Percentiles rank a stretch among this genome's conserved stretches.
These are phyloP conservation scores for Herpetospermum pedunculosum DNA, from an alignment of 306 rosid species.

Conservation along the genomic window DNA sequence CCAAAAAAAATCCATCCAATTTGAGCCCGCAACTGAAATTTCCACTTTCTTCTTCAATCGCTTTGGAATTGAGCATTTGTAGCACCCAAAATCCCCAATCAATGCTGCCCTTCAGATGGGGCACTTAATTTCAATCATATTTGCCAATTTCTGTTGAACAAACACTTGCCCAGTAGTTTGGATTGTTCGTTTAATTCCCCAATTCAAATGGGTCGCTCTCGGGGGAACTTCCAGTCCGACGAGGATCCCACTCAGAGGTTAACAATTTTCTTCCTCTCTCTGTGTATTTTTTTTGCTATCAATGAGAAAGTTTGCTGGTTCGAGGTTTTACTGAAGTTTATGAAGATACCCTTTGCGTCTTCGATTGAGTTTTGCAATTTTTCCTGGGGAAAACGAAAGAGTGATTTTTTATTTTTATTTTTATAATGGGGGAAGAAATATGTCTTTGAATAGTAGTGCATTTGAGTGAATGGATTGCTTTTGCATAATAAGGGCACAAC, in stretches of 20 bases:
- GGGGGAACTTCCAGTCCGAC: slow-evolving; percentile 72
- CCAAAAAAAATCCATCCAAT: not conserved
- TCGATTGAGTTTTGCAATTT: not conserved
- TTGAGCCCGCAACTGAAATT: not conserved
- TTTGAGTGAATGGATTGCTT: not conserved
- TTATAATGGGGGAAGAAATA: not conserved
- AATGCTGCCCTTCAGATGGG: not conserved
- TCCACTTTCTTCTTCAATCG: not conserved
- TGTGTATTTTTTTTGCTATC: not conserved
- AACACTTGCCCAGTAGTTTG: not conserved
- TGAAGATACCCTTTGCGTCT: not conserved
- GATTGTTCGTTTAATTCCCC: slow-evolving; percentile 4
- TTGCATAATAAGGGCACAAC: not conserved
- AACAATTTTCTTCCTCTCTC: not conserved
- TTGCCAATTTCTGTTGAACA: not conserved
- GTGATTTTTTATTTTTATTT: not conserved
- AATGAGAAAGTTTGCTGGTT: not conserved
- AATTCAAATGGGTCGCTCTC: slow-evolving; percentile 87
- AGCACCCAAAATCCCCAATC: not conserved
- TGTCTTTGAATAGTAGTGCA: not conserved
- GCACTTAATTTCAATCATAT: not conserved
- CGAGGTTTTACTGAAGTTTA: not conserved
- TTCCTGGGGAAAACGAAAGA: not conserved
- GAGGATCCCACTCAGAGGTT: slow-evolving; percentile 93
- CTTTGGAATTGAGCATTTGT: not conserved